These are phyloP conservation scores for Limonium bicolor DNA, from an alignment of 148 eudicot genomes.

Conservation along the genomic window DNA sequence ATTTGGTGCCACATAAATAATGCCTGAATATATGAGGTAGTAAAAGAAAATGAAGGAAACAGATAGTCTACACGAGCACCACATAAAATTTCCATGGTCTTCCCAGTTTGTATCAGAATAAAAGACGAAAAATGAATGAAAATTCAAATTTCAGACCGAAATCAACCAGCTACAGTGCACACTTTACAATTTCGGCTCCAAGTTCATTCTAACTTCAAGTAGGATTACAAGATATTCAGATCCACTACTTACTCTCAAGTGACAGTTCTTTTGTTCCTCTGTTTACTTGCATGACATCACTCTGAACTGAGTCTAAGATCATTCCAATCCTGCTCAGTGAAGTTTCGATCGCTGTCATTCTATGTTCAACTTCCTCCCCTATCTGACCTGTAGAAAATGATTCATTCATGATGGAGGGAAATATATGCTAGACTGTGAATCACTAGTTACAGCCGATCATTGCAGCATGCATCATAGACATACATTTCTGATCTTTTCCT, in stretches of 20 bases:
- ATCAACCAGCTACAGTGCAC: too few relatives aligned
- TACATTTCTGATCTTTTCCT: slow-evolving; percentile 58
- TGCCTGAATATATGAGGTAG: neutral
- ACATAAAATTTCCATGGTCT: too few relatives aligned
- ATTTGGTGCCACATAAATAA: neutral
- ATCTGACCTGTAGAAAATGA: slow-evolving; percentile 61
- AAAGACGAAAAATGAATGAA: too few relatives aligned
- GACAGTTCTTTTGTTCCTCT: slow-evolving; percentile 77
- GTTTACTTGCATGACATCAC: slow-evolving; percentile 80
- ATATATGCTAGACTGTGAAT: neutral
- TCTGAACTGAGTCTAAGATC: slow-evolving; percentile 81
- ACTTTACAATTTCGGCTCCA: too few relatives aligned
- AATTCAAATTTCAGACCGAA: too few relatives aligned
- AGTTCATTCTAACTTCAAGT: too few relatives aligned
- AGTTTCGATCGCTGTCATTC: slow-evolving; percentile 51
- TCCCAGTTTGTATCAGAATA: too few relatives aligned
- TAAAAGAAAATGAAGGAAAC: neutral
- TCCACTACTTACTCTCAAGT: slow-evolving; percentile 62
- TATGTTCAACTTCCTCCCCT: slow-evolving; percentile 68
- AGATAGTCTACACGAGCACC: too few relatives aligned
- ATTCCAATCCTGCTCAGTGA: slow-evolving; percentile 68
- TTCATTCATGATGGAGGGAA: neutral
- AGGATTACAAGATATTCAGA: too few relatives aligned
- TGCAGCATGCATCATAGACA: slow-evolving; percentile 5
- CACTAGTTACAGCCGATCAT: neutral